phyloP scores from a whole-genome alignment of 2,329 filamentous ascomycete species.

The Diaporthe ampelina region DNA sequence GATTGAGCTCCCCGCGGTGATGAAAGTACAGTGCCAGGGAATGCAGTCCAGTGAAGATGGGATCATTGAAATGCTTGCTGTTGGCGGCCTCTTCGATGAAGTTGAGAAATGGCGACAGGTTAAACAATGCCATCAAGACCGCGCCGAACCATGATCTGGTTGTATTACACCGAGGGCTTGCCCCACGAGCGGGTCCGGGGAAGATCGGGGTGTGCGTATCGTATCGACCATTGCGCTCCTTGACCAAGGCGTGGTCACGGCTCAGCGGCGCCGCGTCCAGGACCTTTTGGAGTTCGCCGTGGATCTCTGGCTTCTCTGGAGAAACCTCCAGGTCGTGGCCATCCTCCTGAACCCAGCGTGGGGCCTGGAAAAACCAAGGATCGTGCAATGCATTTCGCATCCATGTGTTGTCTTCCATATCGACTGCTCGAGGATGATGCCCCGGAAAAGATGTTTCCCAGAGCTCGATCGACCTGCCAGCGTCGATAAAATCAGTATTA shows the following conservation, averaged over 20 bases:
- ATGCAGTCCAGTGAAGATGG: background rate
- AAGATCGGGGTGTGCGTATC: background rate
- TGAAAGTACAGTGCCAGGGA: background rate
- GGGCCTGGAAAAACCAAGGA: background rate
- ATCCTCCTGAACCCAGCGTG: background rate
- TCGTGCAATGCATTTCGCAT: background rate
- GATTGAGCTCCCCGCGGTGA: rapidly evolving
- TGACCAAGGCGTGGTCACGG: background rate
- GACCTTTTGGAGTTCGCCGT: background rate
- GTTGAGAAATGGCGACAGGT: slow-evolving; percentile 4
- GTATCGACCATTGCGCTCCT: background rate
- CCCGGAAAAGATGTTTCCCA: background rate
- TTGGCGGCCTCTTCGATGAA: background rate
- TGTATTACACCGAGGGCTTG: too few species aligned
- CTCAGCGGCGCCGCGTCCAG: background rate
- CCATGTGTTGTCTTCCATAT: background rate
- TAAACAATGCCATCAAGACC: slow-evolving; percentile 18
- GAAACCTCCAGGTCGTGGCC: background rate
- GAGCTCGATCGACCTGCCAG: background rate
- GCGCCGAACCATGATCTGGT: background rate
- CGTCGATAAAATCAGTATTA: background rate
- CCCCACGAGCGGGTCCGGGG: background rate
- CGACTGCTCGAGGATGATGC: background rate
- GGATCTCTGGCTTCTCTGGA: background rate
- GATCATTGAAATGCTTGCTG: background rate